These are phyloP conservation scores for Hanseniaspora meyeri DNA, from an alignment of 805 yeast species.

Conservation along the genomic window DNA sequence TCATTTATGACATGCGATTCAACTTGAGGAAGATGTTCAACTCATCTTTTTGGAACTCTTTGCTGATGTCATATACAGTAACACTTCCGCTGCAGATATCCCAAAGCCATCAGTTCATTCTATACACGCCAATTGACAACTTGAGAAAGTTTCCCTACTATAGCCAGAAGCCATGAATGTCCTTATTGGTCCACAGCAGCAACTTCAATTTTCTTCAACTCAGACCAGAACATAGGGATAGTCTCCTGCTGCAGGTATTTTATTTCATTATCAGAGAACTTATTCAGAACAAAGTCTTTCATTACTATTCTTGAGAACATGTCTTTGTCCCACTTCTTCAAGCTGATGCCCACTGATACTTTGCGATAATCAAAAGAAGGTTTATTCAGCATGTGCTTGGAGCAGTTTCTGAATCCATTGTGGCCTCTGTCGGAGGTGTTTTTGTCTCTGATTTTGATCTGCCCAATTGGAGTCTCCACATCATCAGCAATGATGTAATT, in stretches of 20 bases:
- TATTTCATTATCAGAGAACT: background rate
- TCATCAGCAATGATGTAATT: constrained; percentile 10
- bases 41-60: background rate
- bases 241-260: background rate
- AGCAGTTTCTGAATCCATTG: background rate
- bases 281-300: background rate
- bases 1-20: background rate
- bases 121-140: background rate
- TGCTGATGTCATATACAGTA: background rate
- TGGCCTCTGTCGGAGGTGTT: constrained; percentile 7
- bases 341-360: background rate
- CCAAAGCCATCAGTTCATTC: background rate
- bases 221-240: background rate
- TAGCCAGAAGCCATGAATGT: background rate
- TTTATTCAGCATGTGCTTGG: no score
- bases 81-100: background rate
- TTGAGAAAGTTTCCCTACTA: background rate
- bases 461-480: background rate
- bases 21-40: background rate
- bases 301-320: background rate
- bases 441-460: background rate
- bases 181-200: no score
- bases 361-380: background rate
- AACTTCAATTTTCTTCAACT: background rate
- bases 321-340: background rate